Conservation (phyloP, 2,329 filamentous ascomycete species). For the Ophiostoma sp. region DNA sequence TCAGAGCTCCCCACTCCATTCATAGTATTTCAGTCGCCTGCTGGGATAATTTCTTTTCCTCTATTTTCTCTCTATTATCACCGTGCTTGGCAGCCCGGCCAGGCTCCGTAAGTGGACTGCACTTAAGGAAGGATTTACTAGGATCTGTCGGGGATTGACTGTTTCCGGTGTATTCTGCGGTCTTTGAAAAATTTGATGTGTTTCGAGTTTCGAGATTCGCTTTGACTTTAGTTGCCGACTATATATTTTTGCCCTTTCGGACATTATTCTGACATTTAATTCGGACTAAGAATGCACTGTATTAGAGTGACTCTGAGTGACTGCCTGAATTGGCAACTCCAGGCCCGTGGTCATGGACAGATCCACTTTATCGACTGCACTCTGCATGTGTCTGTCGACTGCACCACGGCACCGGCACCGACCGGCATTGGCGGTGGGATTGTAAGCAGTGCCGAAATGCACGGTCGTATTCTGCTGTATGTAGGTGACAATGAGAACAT, state of each 20-base stretch:
- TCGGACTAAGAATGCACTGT: background rate
- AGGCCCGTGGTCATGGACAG: background rate
- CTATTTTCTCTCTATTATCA: too few relatives aligned
- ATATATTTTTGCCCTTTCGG: background rate
- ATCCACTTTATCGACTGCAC: background rate
- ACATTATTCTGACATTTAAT: background rate
- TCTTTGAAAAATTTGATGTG: background rate
- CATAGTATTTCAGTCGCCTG: background rate
- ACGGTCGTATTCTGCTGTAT: background rate
- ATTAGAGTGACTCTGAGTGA: background rate
- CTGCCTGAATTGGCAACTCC: background rate
- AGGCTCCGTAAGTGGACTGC: constrained; percentile 2
- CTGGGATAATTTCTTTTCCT: constrained; percentile 6
- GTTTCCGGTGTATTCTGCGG: background rate
- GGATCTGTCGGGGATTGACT: background rate
- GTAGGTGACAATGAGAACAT: too few relatives aligned
- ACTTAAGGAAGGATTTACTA: background rate
- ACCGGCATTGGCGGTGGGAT: background rate
- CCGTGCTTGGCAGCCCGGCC: background rate
- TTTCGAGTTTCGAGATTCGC: background rate
- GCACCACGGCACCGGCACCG: background rate
- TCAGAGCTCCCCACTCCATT: background rate
- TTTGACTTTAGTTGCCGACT: background rate
- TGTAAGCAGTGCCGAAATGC: background rate
- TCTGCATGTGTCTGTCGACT: background rate